These are phyloP conservation scores for Tulasnella sp. DNA, from an alignment of 768 basidiomycete species.

Conservation along the genomic window DNA sequence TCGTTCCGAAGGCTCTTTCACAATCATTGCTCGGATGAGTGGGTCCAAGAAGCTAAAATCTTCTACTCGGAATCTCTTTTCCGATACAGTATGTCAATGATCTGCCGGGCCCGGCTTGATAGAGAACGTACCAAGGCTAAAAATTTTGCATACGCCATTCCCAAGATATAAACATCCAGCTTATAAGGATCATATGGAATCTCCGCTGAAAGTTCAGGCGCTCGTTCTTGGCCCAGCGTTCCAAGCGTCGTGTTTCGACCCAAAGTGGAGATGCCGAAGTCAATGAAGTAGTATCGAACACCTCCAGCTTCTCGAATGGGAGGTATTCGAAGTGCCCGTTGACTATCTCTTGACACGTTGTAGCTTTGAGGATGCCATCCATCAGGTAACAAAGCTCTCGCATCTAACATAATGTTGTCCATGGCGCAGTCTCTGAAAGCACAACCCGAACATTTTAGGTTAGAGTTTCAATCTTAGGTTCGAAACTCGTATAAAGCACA, in stretches of 20 bases:
- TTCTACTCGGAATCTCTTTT: no score
- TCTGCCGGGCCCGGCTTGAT: no score
- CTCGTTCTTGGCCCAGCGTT: background rate
- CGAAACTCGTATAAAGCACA: no score
- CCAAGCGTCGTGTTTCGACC: background rate
- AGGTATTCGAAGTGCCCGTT: no score
- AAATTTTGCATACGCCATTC: background rate
- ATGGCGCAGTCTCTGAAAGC: slow-evolving; percentile 14
- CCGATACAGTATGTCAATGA: no score
- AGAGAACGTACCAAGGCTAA: background rate
- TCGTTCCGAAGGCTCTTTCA: no score
- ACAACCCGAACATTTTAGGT: no score
- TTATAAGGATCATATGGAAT: slow-evolving; percentile 18
- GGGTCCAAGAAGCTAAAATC: background rate
- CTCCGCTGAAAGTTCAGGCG: slow-evolving; percentile 1
- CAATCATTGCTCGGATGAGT: background rate
- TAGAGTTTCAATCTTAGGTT: background rate
- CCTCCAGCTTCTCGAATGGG: background rate
- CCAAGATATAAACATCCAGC: slow-evolving; percentile 15
- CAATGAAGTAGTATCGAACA: slow-evolving; percentile 22
- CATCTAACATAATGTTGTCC: slow-evolving; percentile 26
- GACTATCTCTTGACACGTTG: no score
- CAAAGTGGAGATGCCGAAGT: slow-evolving; percentile 16
- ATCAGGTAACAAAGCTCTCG: background rate
- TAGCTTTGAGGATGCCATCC: slow-evolving; percentile 19